A percentile compares a stretch with the other conserved stretches of the same genome.
Conservation (phyloP, 805 yeast genomes). For the Wickerhamiella alocasiicola region DNA sequence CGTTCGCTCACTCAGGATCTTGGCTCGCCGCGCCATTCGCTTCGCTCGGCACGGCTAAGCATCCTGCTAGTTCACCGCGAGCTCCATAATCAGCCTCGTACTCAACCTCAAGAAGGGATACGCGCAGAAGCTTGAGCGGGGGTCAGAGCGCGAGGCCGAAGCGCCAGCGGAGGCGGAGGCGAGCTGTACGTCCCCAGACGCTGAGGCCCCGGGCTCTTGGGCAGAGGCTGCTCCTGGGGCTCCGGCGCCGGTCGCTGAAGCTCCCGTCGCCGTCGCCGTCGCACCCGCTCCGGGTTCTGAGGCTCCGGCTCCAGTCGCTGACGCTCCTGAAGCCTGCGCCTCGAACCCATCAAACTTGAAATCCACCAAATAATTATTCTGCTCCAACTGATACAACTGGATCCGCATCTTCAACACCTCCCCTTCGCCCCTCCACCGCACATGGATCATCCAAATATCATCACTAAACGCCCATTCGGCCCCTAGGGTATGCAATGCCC, state of each 20-base stretch:
- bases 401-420: slow-evolving; percentile 95
- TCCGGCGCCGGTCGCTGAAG: too few species aligned
- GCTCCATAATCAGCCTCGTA: slow-evolving; percentile 85
- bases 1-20: too few species aligned
- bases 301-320: too few species aligned
- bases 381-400: slow-evolving; percentile 89
- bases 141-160: too few species aligned
- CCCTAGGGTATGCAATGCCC: slow-evolving; percentile 84
- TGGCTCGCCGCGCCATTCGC: too few species aligned
- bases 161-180: too few species aligned
- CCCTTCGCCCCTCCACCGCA: slow-evolving; percentile 67
- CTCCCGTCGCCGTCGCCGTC: too few species aligned
- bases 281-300: too few species aligned
- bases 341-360: slow-evolving; percentile 99
- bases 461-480: slow-evolving; percentile 99
- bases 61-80: slow-evolving; percentile 84
- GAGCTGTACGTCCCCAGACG: too few species aligned
- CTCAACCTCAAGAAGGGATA: slow-evolving; percentile 91
- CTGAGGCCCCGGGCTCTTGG: too few species aligned
- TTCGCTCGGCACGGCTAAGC: too few species aligned
- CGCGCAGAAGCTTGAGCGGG: slow-evolving; percentile 91
- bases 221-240: too few species aligned
- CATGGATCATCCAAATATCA: slow-evolving; percentile 90
- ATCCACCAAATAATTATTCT: slow-evolving; percentile 89
- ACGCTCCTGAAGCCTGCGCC: slow-evolving; percentile 19